These are phyloP conservation scores for Eucalyptus polyanthemos DNA, from an alignment of 345 rosid species.

Conservation along the genomic window DNA sequence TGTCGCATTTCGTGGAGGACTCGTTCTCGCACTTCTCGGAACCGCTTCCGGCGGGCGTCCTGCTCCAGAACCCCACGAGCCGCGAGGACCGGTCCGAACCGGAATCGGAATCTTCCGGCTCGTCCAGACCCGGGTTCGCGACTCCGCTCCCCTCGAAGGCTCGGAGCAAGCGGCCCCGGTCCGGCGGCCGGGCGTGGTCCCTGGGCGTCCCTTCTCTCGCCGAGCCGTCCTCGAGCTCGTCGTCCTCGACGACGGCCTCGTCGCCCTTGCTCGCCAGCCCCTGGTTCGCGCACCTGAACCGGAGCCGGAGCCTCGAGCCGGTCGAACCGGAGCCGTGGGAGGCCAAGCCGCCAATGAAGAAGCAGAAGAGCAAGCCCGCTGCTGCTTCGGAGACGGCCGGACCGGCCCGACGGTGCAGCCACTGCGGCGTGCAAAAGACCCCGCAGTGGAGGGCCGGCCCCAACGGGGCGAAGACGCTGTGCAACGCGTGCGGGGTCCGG, in stretches of 20 bases:
- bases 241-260: constrained; percentile 5
- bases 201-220: constrained; percentile 36
- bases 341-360: constrained; percentile 14
- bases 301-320: constrained; percentile 1
- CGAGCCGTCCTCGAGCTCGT: constrained; percentile 31
- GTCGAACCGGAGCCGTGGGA: background rate
- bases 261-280: constrained; percentile 12
- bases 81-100: constrained; percentile 9
- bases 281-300: background rate
- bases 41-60: constrained; percentile 8
- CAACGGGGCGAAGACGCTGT: constrained; percentile 71
- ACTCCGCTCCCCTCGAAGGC: constrained; percentile 66
- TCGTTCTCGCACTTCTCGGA: constrained; percentile 50
- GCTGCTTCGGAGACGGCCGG: background rate
- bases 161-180: constrained; percentile 70
- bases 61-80: constrained; percentile 7
- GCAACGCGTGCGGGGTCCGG: constrained; percentile 96
- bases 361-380: constrained; percentile 11
- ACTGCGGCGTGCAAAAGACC: constrained; percentile 86
- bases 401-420: constrained; percentile 37
- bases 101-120: constrained; percentile 1
- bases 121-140: constrained; percentile 4
- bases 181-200: constrained; percentile 49
- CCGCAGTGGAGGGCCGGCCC: constrained; percentile 99
- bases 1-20: constrained; percentile 84